A percentile compares a stretch with the other conserved stretches of the same genome.
These are phyloP conservation scores for Exsudoporus frostii DNA, from an alignment of 768 basidiomycete species.

Conservation along the genomic window DNA sequence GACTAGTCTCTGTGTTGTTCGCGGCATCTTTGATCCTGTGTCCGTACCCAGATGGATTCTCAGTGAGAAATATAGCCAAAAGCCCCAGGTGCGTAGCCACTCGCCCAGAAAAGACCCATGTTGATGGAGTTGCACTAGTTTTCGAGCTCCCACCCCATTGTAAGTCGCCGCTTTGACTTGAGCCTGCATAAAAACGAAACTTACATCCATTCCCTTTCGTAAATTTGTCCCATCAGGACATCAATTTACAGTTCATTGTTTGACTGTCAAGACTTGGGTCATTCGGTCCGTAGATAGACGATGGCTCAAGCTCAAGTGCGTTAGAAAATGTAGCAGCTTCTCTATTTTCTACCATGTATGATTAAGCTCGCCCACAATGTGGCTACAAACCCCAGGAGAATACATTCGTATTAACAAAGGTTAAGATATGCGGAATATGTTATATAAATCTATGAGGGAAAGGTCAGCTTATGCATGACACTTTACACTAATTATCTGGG, in stretches of 20 bases:
- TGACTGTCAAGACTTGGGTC: conserved; percentile 4
- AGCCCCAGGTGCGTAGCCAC: conserved; percentile 42
- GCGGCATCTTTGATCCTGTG: background rate
- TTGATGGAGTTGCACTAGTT: conserved; percentile 29
- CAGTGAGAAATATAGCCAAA: conserved; percentile 49
- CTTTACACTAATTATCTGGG: conserved; percentile 50
- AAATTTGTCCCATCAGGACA: conserved; percentile 21
- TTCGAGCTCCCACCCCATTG: conserved; percentile 42
- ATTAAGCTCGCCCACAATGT: background rate
- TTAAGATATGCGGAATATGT: background rate
- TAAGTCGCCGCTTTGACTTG: conserved; percentile 21
- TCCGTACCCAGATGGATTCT: conserved; percentile 36
- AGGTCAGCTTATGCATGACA: conserved; percentile 31
- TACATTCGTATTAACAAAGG: background rate
- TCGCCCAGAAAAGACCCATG: background rate
- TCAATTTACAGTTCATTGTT: conserved; percentile 29
- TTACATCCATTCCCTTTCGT: background rate
- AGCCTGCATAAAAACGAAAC: background rate
- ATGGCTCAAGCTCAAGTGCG: background rate
- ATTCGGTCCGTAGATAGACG: background rate
- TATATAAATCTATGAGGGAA: background rate
- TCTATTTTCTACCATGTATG: background rate
- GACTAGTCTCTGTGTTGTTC: background rate
- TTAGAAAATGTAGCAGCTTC: background rate
- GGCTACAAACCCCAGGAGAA: background rate